Evolutionary conservation across 2,329 filamentous ascomycete species (phyloP), one percentile per base, ranked within the genome.

Genomic region (Penicillium glabrum): DNA sequence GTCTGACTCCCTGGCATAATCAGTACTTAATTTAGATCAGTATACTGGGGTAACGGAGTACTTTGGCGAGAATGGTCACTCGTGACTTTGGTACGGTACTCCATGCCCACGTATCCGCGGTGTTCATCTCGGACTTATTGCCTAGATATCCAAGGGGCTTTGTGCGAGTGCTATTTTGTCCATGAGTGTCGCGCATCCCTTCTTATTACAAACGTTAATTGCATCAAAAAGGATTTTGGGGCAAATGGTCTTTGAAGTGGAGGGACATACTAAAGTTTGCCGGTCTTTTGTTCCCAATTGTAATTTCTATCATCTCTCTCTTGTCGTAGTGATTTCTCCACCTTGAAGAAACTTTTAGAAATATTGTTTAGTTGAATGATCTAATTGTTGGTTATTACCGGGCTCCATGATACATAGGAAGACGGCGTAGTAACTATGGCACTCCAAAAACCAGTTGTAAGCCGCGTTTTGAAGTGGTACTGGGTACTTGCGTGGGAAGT

Each of bases 401-500:
- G 37, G 29, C 33, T 29, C 31, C 29, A 44, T 29, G 19, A 33
- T 48, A 48, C 26, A 48, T 21, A 48, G 24, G 7, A 29, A 19
- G 23, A 46, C 24, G 13, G 29, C 11, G 27, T 11, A 23, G 29
- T 11, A 48, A 39, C 11, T 43, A n/a, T 41, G n/a, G 46, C 35
- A 10, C 35, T 39, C 31, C 33, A 33, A 45, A 21, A 31, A 16
- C 33, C 29, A 50, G 19, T 13, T 26, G 26, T 35, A 21, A 48
- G 29, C 31, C n/a, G 46, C 29, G 60, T 61, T 61, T 44, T 53
- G 44, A 24, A n/a, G 2, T 21, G 47, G 61, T 63, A 61, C 31
- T 50, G 31, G 52, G 16, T 58, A 62, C 62, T 56, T 56, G 31
- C 35, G n/a, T 26, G 37, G 9, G 31, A 53, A 41, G 53, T 48